Base-by-base conservation (phyloP, 306 rosid species). In the Canavalia gladiata region DNA sequence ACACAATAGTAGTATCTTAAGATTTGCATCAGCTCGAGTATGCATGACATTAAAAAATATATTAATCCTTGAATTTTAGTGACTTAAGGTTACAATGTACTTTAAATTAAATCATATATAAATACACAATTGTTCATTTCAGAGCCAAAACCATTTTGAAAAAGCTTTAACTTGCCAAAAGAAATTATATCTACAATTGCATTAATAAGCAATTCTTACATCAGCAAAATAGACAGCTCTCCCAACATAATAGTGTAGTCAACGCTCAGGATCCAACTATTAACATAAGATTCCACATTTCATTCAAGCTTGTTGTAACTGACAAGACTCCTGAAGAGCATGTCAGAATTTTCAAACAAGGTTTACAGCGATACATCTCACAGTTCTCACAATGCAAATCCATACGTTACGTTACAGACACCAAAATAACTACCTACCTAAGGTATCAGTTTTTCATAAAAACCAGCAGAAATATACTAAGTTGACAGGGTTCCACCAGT, bases 401-500 rank as follows among this genome's bases (percentile, higher is more conserved):
- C 56, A 70, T 39, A 74, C 46, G 25, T 49, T 39, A 74, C 46
- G 25, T 49, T 66, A 67, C 68, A 66, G 71, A 33, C 52, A 74
- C 74, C 65, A 37, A 45, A 74, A 13, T 39, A 79, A 84, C 77
- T 74, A 68, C 2, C 58, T 51, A 56, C 57, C 70, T 67, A 43
- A 72, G 72, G 69, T 18, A 37, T 62, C 33, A 39, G n/a, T 30
- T 29, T 66, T 51, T 46, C 73, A 63, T 67, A 72, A 65, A 29
- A 66, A 72, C 77, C 18, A 54, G 28, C 70, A 67, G 2, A 64
- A 69, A 31, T n/a, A 9, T 28, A 63, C 75, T 78, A 80, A 68
- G 39, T 28, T 42, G 37, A 67, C 45, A 3, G 50, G 62, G 78
- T 67, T 84, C 91, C 93, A 3, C 93, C 97, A 7, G 86, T 89